phyloP scores from a whole-genome alignment of 129 eudicot genomes.

The Artemisia argyi region DNA sequence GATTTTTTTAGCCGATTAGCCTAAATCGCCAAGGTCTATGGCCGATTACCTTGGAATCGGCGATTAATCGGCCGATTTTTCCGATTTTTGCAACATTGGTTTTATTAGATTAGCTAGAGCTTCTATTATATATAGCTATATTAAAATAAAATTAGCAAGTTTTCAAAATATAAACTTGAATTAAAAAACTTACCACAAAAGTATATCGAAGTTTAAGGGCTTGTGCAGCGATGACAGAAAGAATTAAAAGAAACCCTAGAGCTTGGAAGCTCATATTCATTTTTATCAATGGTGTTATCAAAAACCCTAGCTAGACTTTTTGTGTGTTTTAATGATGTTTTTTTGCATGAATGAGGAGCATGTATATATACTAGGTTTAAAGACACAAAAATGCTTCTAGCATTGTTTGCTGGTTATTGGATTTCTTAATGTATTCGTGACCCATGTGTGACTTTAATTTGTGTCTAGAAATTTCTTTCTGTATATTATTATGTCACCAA shows the following conservation, averaged over 20 bases:
- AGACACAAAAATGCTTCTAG: slow-evolving; percentile 13
- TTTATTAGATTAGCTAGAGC: no score
- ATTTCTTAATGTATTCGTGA: slow-evolving; percentile 21
- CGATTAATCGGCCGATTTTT: no score
- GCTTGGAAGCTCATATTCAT: slow-evolving; percentile 19
- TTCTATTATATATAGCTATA: no score
- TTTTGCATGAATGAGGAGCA: slow-evolving; percentile 19
- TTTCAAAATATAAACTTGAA: background rate
- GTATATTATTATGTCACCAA: no score
- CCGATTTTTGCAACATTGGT: no score
- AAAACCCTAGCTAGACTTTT: slow-evolving; percentile 16
- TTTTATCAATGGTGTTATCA: background rate
- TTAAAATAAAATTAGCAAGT: background rate
- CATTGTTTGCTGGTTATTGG: background rate
- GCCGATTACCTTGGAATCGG: no score
- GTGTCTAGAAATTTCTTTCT: no score
- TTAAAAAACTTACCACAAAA: slow-evolving; percentile 21
- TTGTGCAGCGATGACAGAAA: slow-evolving; percentile 27
- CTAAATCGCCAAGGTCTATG: no score
- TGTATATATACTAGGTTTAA: slow-evolving; percentile 25
- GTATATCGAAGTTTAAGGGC: slow-evolving; percentile 28
- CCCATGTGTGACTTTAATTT: slow-evolving; percentile 1
- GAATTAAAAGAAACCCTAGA: slow-evolving; percentile 24
- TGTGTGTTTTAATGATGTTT: slow-evolving; percentile 1
- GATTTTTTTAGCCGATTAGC: no score